Evolutionary conservation across 352 stramenopile species (phyloP).

Genomic region (Globisporangium iwayamae): DNA sequence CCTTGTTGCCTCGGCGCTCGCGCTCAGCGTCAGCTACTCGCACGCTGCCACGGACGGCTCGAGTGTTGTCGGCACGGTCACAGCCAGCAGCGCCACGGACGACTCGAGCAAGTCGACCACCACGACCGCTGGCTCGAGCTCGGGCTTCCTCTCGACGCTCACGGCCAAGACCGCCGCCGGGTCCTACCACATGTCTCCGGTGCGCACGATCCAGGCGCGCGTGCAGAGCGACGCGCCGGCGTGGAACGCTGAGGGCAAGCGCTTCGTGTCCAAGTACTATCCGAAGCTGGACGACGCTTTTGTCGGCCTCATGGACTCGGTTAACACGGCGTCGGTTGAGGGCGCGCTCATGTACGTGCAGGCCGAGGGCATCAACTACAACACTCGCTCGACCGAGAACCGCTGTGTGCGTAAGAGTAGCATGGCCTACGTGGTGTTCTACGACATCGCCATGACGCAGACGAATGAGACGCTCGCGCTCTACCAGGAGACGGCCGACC

Average conservation of each 20-base stretch:
- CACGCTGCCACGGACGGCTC: constrained; percentile 15
- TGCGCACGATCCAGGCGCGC: constrained; percentile 69
- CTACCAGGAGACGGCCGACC: constrained; percentile 52
- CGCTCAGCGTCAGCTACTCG: constrained; percentile 17
- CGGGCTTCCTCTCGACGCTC: constrained; percentile 21
- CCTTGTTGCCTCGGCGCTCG: constrained; percentile 13
- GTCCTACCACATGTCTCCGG: constrained; percentile 67
- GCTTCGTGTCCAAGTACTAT: constrained; percentile 63
- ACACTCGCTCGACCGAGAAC: constrained; percentile 45
- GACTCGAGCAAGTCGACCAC: constrained; percentile 11
- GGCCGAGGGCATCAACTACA: constrained; percentile 68
- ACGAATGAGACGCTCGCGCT: constrained; percentile 74
- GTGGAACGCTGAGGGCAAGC: constrained; percentile 46
- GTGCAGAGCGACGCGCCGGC: constrained; percentile 64
- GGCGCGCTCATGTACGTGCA: constrained; percentile 80
- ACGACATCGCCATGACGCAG: constrained; percentile 68
- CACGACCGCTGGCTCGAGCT: constrained; percentile 3
- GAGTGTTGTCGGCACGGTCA: constrained; percentile 13
- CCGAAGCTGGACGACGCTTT: constrained; percentile 51
- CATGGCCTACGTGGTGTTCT: constrained; percentile 74
- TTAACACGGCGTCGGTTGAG: constrained; percentile 80
- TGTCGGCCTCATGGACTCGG: constrained; percentile 66
- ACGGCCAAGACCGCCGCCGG: constrained; percentile 16
- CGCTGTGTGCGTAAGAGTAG: constrained; percentile 57
- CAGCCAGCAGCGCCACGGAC: constrained; percentile 20